Conservation (phyloP, 2,329 filamentous ascomycete genomes). For the Aspergillus floridensis region DNA sequence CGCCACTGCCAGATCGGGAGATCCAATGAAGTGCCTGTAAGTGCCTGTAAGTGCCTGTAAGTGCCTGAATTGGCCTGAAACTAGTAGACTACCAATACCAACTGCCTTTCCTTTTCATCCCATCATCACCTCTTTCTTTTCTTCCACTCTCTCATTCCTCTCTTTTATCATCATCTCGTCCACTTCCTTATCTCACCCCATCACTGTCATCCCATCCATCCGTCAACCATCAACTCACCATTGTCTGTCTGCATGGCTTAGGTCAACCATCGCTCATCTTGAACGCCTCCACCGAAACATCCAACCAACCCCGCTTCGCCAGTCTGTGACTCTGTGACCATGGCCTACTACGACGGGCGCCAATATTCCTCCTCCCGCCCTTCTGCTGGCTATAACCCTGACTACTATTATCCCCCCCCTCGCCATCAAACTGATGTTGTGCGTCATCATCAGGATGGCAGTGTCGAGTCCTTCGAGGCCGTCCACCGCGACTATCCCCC, state of each 20-base stretch:
- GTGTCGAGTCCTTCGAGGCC: constrained; percentile 73
- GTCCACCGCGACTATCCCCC: constrained; percentile 81
- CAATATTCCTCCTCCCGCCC: constrained; percentile 28
- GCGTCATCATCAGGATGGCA: constrained; percentile 56
- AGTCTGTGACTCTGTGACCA: constrained; percentile 12
- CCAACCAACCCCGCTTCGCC: not conserved
- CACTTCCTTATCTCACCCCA: not conserved
- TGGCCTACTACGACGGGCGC: constrained; percentile 40
- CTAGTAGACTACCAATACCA: not conserved
- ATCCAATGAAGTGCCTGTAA: not conserved
- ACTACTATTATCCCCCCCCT: constrained; percentile 30
- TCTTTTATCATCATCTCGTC: constrained; percentile 11
- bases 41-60: not conserved
- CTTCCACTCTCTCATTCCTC: constrained; percentile 7
- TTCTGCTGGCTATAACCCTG: constrained; percentile 23
- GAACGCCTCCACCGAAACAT: constrained; percentile 1
- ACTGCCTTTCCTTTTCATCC: constrained; percentile 11
- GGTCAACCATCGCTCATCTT: too few relatives aligned
- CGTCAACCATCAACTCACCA: not conserved
- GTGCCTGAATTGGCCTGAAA: not conserved
- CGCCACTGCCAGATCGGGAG: too few relatives aligned
- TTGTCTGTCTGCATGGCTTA: too few relatives aligned
- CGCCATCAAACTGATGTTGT: constrained; percentile 19
- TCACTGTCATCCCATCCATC: not conserved
- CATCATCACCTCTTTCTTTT: constrained; percentile 9